A percentile compares a stretch with the other conserved stretches of the same genome.
phyloP scores from a whole-genome alignment of 805 yeast species.

The Blastobotrys mokoenaii region DNA sequence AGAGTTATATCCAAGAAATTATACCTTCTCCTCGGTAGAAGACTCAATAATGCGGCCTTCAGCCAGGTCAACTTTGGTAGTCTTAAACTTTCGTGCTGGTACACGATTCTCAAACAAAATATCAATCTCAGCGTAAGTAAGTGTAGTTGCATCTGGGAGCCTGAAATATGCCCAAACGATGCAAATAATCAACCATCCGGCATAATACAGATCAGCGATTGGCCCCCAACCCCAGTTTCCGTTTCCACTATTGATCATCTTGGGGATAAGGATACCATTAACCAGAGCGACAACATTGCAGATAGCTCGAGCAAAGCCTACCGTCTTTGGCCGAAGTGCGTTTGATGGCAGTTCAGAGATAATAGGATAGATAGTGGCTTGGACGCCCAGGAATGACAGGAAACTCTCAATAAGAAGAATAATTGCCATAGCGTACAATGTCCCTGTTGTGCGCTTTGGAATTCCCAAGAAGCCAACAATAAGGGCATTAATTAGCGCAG shows the following conservation, averaged over 20 bases:
- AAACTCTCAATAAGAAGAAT: conserved; percentile 38
- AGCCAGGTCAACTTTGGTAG: not conserved
- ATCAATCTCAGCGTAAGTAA: conserved; percentile 52
- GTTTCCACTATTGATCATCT: conserved; percentile 38
- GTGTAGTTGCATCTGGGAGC: conserved; percentile 47
- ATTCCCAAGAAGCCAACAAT: conserved; percentile 32
- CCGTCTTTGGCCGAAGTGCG: conserved; percentile 34
- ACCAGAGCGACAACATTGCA: conserved; percentile 17
- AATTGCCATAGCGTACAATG: conserved; percentile 30
- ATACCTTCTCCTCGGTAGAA: no score
- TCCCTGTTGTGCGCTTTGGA: conserved; percentile 13
- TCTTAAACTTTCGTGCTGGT: conserved; percentile 19
- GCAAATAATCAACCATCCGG: conserved; percentile 27
- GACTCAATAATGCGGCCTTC: not conserved
- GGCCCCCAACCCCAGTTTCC: conserved; percentile 40
- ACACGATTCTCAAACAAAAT: conserved; percentile 30
- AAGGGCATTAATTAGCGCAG: conserved; percentile 31
- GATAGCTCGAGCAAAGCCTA: conserved; percentile 32
- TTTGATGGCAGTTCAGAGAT: conserved; percentile 37
- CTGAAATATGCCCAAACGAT: conserved; percentile 39
- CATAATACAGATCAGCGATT: conserved; percentile 40
- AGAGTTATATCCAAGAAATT: no score
- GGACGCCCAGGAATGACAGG: conserved; percentile 37
- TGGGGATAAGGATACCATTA: conserved; percentile 27
- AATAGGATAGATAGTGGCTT: conserved; percentile 37